Percentiles rank a stretch among this genome's conserved stretches.
Conservation (phyloP, 2,329 filamentous ascomycete genomes). For the Microcyclosporella mali region DNA sequence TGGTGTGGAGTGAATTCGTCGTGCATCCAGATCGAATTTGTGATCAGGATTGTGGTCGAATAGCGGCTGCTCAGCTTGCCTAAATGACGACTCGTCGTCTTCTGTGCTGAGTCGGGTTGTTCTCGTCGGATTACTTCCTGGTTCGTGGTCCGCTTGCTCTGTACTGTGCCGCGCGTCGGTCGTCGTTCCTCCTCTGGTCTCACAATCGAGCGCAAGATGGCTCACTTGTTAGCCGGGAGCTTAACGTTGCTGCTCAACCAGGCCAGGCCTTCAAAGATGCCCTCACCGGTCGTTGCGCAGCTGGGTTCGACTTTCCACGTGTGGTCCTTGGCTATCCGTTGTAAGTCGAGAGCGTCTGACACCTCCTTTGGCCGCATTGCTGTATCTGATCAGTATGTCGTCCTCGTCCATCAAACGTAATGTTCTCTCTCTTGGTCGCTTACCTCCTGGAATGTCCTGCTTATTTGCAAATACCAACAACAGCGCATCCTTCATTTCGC, state of each 20-base stretch:
- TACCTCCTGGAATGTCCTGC: constrained; percentile 87
- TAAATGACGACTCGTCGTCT: too few relatives aligned
- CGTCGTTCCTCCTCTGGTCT: too few relatives aligned
- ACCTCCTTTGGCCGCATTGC: constrained; percentile 48
- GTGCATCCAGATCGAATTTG: too few relatives aligned
- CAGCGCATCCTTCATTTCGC: constrained; percentile 95
- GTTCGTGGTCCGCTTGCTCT: too few relatives aligned
- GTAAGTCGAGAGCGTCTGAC: constrained; percentile 43
- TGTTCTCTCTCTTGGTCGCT: constrained; percentile 37
- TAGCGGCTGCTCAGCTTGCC: too few relatives aligned
- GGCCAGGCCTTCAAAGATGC: constrained; percentile 48
- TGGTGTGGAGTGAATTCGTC: background rate
- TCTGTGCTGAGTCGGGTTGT: too few relatives aligned
- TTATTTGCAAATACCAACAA: constrained; percentile 99
- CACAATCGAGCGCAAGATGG: background rate
- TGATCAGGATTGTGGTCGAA: too few relatives aligned
- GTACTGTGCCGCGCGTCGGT: too few relatives aligned
- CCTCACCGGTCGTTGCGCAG: constrained; percentile 49
- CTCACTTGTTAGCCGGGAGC: constrained; percentile 25
- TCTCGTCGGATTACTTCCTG: too few relatives aligned
- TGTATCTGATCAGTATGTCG: constrained; percentile 17
- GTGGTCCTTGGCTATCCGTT: constrained; percentile 47
- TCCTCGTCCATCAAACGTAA: background rate
- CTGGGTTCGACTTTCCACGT: constrained; percentile 51
- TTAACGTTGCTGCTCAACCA: constrained; percentile 50